Evolutionary conservation across 306 rosid species (phyloP).

Genomic region (Rosa persica): DNA sequence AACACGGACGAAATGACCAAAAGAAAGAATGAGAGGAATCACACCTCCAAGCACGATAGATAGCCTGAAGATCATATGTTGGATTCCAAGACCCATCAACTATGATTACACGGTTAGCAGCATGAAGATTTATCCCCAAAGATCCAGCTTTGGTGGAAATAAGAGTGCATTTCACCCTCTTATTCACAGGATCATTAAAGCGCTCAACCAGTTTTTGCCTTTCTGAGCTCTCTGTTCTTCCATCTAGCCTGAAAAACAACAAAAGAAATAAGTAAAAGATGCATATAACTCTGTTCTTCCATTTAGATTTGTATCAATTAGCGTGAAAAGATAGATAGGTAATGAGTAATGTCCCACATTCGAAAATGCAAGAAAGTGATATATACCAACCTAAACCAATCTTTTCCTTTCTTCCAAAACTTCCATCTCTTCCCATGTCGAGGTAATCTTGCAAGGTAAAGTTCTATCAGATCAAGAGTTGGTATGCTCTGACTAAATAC

Average conservation of each 20-base stretch:
- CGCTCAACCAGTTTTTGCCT: conserved; percentile 91
- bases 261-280: conserved; percentile 9
- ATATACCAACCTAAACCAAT: conserved; percentile 89
- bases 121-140: conserved; percentile 92
- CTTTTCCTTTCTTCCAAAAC: conserved; percentile 90
- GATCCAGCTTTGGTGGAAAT: conserved; percentile 98
- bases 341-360: neutral
- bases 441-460: conserved; percentile 70
- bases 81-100: conserved; percentile 99
- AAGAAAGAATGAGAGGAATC: conserved; percentile 9
- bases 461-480: conserved; percentile 87
- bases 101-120: conserved; percentile 95
- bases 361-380: conserved; percentile 6
- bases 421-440: conserved; percentile 66
- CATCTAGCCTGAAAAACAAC: conserved; percentile 73
- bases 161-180: conserved; percentile 85
- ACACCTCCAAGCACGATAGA: conserved; percentile 98
- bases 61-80: conserved; percentile 96
- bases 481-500: conserved; percentile 99
- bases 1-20: neutral
- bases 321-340: neutral
- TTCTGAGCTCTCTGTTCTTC: conserved; percentile 94
- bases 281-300: neutral
- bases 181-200: conserved; percentile 79
- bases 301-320: neutral